Evolutionary conservation across 331 rosid genomes (phyloP), one percentile per base, ranked within the genome.

Genomic region (Malus hybrid): DNA sequence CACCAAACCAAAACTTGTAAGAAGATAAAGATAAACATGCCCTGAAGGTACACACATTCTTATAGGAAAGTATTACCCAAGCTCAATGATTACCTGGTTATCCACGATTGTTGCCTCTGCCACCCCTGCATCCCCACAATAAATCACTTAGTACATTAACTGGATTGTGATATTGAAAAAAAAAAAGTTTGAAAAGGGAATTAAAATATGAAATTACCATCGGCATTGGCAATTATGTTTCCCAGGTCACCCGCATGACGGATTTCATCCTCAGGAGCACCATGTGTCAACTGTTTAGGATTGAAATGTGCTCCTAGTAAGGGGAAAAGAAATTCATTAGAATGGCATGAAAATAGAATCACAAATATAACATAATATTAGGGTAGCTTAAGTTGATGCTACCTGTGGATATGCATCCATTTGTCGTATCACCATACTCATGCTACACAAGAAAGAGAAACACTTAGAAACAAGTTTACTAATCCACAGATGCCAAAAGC

Each of bases 241-340:
- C 97, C 97, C 92, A 89, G 98, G 96, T 93, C 98, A 82, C 97
- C 98, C 97, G 98, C 98, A 91, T 93, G 98, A 71, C 98, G 97
- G 77, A 86, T 13, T 83, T 90, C 90, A 77, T 91, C 96, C 72
- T 81, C 93, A 78, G 97, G 98, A 88, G 97, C 97, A 74, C 98
- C 98, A 32, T 93, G 98, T 68, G 97, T 91, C 77, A 79, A 1
- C 0, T 71, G 73, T 13, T 87, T 75, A 22, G 98, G 98, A 81
- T 93, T 93, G 81, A 93, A 91, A 87, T 91, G 98, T 60, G 98
- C 57, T 88, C 98, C 98, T 93, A 78, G 48, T 31, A 64, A 71
- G 73, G 63, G 65, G 57, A 39, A n/a, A 12, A 67, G 5, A 77
- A 31, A 59, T 65, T 24, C 19, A 71, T 54, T 14, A 34, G 60